Base-by-base conservation (phyloP, 495 filamentous ascomycete species). In the Paragyromitra xinjiangensis region DNA sequence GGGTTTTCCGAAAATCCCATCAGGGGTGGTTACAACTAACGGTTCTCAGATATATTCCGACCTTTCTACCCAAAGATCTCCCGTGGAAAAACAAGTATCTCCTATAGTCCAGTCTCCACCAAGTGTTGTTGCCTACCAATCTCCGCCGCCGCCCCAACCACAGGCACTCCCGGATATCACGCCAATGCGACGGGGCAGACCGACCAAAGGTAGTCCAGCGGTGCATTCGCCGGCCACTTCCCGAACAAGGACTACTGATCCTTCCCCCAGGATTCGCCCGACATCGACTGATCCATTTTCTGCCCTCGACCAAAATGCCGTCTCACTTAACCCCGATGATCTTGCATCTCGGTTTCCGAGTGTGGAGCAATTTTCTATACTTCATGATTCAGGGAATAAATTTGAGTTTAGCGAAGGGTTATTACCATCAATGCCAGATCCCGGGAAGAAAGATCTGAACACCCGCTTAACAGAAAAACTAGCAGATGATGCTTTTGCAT, bases 181-280 rank as follows among this genome's bases (percentile, higher is more conserved):
- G 70, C 95, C 95, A 6, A 98, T 98, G 95, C 88, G 96, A 56
- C 89, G 95, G 83, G 95, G 95, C 7, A 89, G 95, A 67, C 92
- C 94, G 7, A 87, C 90, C 5, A 90, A 88, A 44, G 81, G 84
- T 53, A 44, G 69, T n/a, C 63, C 83, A 14, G 85, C 82, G 63
- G 80, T 80, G 34, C 79, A 80, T 37, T 80, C 81, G 0, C 73
- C 81, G 9, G 71, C 81, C 51, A 81, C 81, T 48, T 82, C 81
- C 3, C 70, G 67, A 65, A 78, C 78, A 55, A 81, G 81, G 9
- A 64, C 64, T 39, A 51, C 69, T 14, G 71, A 71, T 39, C 71
- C 50, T 44, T 82, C 80, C 12, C 75, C 94, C n/a, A 92, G 92
- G 0, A 87, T 88, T 69, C 89, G 91, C 69, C 88, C 88, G 53